Evolutionary conservation across 352 stramenopile species (phyloP).

Genomic region (Phytopythium delawarense): DNA sequence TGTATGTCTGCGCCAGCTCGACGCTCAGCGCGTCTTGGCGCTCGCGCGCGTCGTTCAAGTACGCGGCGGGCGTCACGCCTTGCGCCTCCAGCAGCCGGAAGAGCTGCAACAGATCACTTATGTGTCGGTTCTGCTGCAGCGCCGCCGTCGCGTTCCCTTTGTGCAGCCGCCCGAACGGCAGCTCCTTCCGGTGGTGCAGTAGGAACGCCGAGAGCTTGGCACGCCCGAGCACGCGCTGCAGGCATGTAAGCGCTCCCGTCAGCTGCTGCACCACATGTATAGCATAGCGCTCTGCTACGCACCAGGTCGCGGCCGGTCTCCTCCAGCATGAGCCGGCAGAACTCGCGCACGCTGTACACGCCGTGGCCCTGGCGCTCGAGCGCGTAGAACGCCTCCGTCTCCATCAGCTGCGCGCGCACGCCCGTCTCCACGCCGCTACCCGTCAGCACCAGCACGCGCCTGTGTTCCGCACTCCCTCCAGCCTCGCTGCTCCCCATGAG

Average conservation of each 20-base stretch:
- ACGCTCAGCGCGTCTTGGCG: conserved; percentile 7
- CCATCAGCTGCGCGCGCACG: conserved; percentile 21
- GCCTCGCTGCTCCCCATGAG: conserved; percentile 18
- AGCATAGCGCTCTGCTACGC: not conserved
- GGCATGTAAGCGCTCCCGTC: not conserved
- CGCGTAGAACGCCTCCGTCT: conserved; percentile 41
- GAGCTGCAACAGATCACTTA: conserved; percentile 60
- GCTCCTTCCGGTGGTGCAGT: conserved; percentile 37
- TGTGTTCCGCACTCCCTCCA: not conserved
- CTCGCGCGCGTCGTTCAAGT: conserved; percentile 16
- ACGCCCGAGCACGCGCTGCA: conserved; percentile 39
- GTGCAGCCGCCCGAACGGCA: conserved; percentile 37
- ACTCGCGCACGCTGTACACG: conserved; percentile 49
- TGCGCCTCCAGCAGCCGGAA: conserved; percentile 68
- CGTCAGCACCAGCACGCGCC: conserved; percentile 38
- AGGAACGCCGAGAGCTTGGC: conserved; percentile 47
- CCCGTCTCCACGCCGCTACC: conserved; percentile 17
- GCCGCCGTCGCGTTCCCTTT: conserved; percentile 31
- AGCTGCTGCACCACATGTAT: not conserved
- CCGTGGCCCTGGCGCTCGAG: conserved; percentile 67
- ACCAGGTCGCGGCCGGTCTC: conserved; percentile 48
- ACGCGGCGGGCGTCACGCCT: conserved; percentile 39
- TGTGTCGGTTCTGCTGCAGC: conserved; percentile 45
- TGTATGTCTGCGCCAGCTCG: conserved; percentile 48
- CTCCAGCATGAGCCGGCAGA: conserved; percentile 60